Evolutionary conservation across 2,329 filamentous ascomycete genomes (phyloP), one percentile per base, ranked within the genome.

Genomic region (Aspergillaceae sp.): DNA sequence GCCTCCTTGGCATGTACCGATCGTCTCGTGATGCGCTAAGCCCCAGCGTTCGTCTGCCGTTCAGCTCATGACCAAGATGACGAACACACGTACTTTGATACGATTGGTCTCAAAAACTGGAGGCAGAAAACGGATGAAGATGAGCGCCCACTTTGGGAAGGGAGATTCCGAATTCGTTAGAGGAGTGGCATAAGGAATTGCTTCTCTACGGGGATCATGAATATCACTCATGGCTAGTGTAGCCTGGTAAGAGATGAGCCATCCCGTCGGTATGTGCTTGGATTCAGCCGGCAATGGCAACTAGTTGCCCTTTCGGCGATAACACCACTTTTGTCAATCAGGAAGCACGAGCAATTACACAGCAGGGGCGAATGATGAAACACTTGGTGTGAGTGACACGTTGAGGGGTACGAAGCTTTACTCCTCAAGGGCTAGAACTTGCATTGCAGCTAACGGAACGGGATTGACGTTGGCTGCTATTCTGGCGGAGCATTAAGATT

Each of bases 381-480:
- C 36, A 19, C 36, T 38, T 11, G 10, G 2, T 19, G 7, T 38
- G 36, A 8, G 27, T 38, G 26, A 28, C 36, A 38, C 36, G 36
- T 38, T 38, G 36, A 38, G n/a, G 36, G 36, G 19, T 38, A 38
- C 36, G 19, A 38, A 38, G 36, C 26, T 9, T 38, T 19, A 38
- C 26, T 4, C 26, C 19, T 8, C 36, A 4, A 19, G 10, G 26
- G 8, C 36, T 38, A 38, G 36, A 28, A 19, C 36, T 19, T 26
- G 36, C 19, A 38, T 8, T 26, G 36, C 36, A 8, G 36, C 36
- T 38, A 19, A 38, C 11, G 36, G 27, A 19, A 27, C 36, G 36
- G 11, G 36, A 11, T 19, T 38, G 36, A 26, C 27, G 11, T 41
- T 33, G 43, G n/a, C 7, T 47, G 40, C 30, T 51, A 35, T 35